A percentile compares a stretch with the other conserved stretches of the same genome.
Conservation (phyloP, 1,284 basidiomycete genomes). For the Fomitiporia mediterranea region DNA sequence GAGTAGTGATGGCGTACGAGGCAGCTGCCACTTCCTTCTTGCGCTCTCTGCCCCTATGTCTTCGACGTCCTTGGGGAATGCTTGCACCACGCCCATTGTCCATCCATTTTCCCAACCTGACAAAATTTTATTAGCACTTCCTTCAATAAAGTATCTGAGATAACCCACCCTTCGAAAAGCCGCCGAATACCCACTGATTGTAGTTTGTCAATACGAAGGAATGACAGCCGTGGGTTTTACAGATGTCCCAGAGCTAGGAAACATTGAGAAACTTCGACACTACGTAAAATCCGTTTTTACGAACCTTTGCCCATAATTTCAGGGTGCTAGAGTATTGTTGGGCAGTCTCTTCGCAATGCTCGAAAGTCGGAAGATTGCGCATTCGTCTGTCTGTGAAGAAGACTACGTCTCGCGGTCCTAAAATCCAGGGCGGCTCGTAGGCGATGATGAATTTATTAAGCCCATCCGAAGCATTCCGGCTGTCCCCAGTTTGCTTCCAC, state of each 20-base stretch:
- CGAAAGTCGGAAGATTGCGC: conserved; percentile 22
- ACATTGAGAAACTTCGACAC: background rate
- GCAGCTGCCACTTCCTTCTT: conserved; percentile 15
- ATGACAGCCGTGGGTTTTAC: conserved; percentile 44
- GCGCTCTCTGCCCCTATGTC: background rate
- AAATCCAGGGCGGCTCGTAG: conserved; percentile 62
- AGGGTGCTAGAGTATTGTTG: conserved; percentile 35
- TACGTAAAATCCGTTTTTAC: conserved; percentile 9
- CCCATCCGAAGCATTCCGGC: conserved; percentile 18
- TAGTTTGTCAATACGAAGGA: conserved; percentile 70
- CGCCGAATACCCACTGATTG: conserved; percentile 66
- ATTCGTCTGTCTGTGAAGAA: conserved; percentile 44
- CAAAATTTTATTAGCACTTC: background rate
- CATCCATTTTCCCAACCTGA: conserved; percentile 20
- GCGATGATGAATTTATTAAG: conserved; percentile 42
- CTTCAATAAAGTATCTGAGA: conserved; percentile 4
- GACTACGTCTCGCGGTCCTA: conserved; percentile 50
- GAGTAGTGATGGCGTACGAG: conserved; percentile 25
- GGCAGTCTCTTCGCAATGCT: conserved; percentile 7
- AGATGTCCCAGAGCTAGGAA: conserved; percentile 61
- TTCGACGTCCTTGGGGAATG: conserved; percentile 1
- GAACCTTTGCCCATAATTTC: conserved; percentile 64
- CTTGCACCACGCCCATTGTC: conserved; percentile 4
- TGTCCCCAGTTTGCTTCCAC: conserved; percentile 45
- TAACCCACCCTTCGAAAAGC: conserved; percentile 52